phyloP scores from a whole-genome alignment of 139 green algal species.

The Asterochloris sp. region DNA sequence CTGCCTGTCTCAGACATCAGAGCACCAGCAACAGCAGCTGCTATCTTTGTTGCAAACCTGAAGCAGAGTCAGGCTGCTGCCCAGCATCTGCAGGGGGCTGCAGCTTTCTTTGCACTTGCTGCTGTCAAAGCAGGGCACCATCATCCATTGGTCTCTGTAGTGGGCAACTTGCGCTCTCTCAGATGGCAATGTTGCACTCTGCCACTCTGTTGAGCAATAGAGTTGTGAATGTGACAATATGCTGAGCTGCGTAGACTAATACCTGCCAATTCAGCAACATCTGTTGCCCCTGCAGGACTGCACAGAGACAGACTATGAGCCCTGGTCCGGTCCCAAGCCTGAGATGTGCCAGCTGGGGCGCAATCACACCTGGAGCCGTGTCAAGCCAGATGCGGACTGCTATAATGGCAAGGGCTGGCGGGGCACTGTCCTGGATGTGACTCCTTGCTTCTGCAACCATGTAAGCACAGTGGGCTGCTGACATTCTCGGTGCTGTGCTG shows the following conservation, averaged over 20 bases:
- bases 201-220: too few species aligned
- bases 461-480: background rate
- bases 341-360: constrained; percentile 38
- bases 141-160: too few species aligned
- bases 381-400: constrained; percentile 51
- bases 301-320: constrained; percentile 41
- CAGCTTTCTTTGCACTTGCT: too few species aligned
- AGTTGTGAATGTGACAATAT: background rate
- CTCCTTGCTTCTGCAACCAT: background rate
- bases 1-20: too few species aligned
- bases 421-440: background rate
- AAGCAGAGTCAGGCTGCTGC: too few species aligned
- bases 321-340: constrained; percentile 22
- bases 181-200: too few species aligned
- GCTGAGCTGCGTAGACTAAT: constrained; percentile 37
- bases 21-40: too few species aligned
- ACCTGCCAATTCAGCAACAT: too few species aligned
- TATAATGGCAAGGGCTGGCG: constrained; percentile 60
- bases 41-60: too few species aligned
- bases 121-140: too few species aligned
- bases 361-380: constrained; percentile 38
- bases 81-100: too few species aligned
- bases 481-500: background rate
- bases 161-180: too few species aligned
- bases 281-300: constrained; percentile 32